Percentiles rank a stretch among this genome's conserved stretches.
Conservation (phyloP, 2,329 filamentous ascomycete species). For the Colletotrichum somersetense region DNA sequence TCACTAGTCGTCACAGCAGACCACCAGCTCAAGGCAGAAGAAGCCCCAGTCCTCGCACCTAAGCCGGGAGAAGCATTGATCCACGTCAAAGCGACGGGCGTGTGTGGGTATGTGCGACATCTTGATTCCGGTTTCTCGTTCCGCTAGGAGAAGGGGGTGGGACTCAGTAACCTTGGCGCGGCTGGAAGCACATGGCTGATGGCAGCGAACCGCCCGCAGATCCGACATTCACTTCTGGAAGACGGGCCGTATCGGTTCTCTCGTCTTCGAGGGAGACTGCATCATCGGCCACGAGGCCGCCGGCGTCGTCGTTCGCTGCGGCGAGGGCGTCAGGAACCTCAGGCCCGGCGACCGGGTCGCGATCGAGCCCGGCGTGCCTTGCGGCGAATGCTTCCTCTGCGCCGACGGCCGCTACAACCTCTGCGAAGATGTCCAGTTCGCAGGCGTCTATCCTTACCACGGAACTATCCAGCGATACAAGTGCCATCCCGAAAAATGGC, state of each 20-base stretch:
- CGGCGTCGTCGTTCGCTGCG: slow-evolving; percentile 69
- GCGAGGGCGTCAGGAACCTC: slow-evolving; percentile 65
- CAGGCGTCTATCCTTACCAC: slow-evolving; percentile 71
- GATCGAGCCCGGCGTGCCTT: slow-evolving; percentile 75
- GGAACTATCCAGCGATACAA: slow-evolving; percentile 74
- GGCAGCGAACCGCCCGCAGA: slow-evolving; percentile 47
- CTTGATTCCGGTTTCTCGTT: too few relatives aligned
- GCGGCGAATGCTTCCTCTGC: slow-evolving; percentile 71
- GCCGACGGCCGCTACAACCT: slow-evolving; percentile 72
- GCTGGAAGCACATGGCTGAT: slow-evolving; percentile 1
- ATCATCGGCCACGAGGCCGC: slow-evolving; percentile 76
- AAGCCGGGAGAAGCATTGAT: slow-evolving; percentile 67
- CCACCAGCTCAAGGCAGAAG: slow-evolving; percentile 67
- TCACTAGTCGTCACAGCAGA: slow-evolving; percentile 71
- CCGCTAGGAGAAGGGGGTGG: too few relatives aligned
- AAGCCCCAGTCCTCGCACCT: slow-evolving; percentile 69
- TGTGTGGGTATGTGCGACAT: slow-evolving; percentile 72
- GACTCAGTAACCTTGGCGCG: not conserved
- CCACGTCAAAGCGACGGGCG: slow-evolving; percentile 73
- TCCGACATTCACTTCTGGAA: slow-evolving; percentile 80
- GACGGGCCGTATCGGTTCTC: slow-evolving; percentile 70
- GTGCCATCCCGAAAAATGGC: slow-evolving; percentile 70
- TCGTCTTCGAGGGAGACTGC: slow-evolving; percentile 72
- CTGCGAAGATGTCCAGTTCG: slow-evolving; percentile 71
- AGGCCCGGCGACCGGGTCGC: slow-evolving; percentile 74